A percentile compares a stretch with the other conserved stretches of the same genome.
Conservation (phyloP, 306 rosid genomes). For the Ammopiptanthus mongolicus region DNA sequence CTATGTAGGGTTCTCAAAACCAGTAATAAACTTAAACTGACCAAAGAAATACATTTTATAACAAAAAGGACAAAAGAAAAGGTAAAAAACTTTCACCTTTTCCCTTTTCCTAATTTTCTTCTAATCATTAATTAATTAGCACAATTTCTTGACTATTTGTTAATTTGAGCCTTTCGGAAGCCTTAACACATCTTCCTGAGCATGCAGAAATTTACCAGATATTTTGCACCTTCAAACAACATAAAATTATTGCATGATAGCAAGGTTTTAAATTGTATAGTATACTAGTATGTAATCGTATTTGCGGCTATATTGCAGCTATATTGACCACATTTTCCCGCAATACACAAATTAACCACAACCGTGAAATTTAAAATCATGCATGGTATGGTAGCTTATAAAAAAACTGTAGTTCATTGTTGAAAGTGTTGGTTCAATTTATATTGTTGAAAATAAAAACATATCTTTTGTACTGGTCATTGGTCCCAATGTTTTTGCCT, state of each 20-base stretch:
- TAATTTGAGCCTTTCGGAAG: neutral
- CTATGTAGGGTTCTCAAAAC: neutral
- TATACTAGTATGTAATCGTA: no score
- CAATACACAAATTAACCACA: no score
- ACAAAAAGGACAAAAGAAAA: neutral
- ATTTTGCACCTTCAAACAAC: neutral
- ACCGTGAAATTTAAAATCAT: no score
- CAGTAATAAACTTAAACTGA: neutral
- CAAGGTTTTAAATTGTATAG: no score
- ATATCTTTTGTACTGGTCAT: neutral
- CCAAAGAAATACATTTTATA: neutral
- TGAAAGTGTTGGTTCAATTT: neutral
- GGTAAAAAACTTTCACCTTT: neutral
- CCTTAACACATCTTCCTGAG: neutral
- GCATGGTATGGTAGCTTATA: neutral
- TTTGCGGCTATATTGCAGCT: no score
- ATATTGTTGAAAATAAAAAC: neutral
- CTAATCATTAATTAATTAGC: neutral
- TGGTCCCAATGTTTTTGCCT: neutral
- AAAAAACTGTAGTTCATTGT: neutral
- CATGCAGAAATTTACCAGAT: neutral
- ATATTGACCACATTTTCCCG: no score
- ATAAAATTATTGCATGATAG: no score
- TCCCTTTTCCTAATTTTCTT: neutral
- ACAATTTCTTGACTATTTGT: neutral